Evolutionary conservation across 208 protist genomes (phyloP), one percentile per base, ranked within the genome.

Genomic region (Trichomonas vaginalis): DNA sequence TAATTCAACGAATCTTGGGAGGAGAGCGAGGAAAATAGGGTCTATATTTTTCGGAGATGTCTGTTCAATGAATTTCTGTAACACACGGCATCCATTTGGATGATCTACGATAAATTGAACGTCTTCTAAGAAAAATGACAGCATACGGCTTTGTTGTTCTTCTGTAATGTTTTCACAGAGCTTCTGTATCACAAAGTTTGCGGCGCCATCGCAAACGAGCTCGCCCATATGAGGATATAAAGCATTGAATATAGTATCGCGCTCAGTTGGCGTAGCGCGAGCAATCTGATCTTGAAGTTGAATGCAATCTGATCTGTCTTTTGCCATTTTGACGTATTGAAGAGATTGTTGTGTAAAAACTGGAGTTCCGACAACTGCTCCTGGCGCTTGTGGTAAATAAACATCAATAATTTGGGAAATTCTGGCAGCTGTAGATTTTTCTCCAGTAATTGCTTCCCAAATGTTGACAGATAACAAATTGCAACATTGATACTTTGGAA

Each of bases 391-490:
- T 0, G 86, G 86, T 21, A 92, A 10, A 17, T 32, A 92, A 10
- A 32, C 42, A 39, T 92, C 86, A 2, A 92, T 17, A 92, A 51
- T 92, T 32, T 92, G 86, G 15, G 40, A 92, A 15, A 92, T 92
- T 48, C 46, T 48, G 0, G 86, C 86, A 10, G 86, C 45, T 21
- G 39, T 51, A 14, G 37, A 17, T 10, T 51, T 42, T 47, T 92
- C 86, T 51, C 86, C 86, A 39, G 86, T 92, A 12, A 92, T 92
- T 27, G 86, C 39, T 92, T 92, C 86, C 86, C 86, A 92, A 35
- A 92, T 32, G 37, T 51, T 45, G 6, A 27, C 17, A 2, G 40
- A 51, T 23, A 92, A 51, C 17, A 92, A 51, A 47, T 92, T 40
- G 21, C 56, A 32, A 27, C 56, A 70, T 32, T 12, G 6, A 27